Percentiles rank a stretch among this genome's conserved stretches.
Conservation (phyloP, 2,329 filamentous ascomycete genomes). For the Apiospora malaysiana region DNA sequence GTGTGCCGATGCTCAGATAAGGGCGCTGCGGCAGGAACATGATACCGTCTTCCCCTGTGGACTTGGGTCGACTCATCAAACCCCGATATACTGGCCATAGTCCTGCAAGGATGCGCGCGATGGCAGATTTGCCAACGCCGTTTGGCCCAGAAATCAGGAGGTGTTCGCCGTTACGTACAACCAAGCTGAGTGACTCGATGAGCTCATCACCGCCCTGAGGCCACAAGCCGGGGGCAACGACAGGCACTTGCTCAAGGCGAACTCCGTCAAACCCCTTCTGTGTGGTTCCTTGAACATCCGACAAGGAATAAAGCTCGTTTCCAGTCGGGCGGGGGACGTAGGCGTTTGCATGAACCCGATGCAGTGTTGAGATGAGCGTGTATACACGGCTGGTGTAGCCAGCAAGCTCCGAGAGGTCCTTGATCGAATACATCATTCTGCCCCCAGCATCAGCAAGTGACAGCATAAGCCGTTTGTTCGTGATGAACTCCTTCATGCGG, state of each 20-base stretch:
- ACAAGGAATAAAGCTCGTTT: conserved; percentile 84
- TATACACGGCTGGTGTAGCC: conserved; percentile 97
- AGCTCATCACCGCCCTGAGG: conserved; percentile 92
- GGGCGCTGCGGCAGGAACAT: conserved; percentile 98
- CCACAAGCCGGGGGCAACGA: conserved; percentile 88
- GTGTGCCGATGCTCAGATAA: conserved; percentile 88
- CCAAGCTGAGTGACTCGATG: conserved; percentile 85
- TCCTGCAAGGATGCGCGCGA: conserved; percentile 85
- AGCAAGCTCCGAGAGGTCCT: conserved; percentile 93
- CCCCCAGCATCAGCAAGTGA: conserved; percentile 95
- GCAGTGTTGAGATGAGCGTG: conserved; percentile 91
- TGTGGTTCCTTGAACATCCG: conserved; percentile 90
- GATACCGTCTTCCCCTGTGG: conserved; percentile 83
- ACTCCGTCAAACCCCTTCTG: conserved; percentile 96
- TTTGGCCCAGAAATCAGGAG: conserved; percentile 94
- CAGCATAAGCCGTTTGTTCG: conserved; percentile 97
- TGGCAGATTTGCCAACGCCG: conserved; percentile 90
- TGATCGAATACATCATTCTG: conserved; percentile 99
- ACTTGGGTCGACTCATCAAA: conserved; percentile 84
- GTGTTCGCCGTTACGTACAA: conserved; percentile 90
- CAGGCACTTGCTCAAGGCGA: conserved; percentile 87
- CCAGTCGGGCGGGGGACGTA: conserved; percentile 74
- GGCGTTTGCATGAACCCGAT: conserved; percentile 88
- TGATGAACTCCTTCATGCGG: conserved; percentile 98
- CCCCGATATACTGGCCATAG: conserved; percentile 95